These are phyloP conservation scores for Mucor mucedo DNA, from an alignment of 371 early-diverging fungal species.

Conservation along the genomic window DNA sequence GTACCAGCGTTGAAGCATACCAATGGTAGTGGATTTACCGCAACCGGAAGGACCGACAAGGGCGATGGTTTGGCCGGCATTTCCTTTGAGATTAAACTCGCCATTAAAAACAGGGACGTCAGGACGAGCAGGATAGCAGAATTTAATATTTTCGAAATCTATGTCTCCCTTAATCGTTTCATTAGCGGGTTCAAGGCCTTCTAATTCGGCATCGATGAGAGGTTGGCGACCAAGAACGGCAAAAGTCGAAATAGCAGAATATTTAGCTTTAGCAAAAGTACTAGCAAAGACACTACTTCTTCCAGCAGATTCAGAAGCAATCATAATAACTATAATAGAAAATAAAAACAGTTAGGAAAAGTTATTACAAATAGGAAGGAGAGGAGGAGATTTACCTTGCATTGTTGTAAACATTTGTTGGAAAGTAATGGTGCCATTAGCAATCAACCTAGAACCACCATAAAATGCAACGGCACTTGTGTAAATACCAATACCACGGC, in stretches of 20 bases:
- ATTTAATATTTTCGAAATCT: slow-evolving; percentile 62
- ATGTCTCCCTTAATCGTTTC: slow-evolving; percentile 59
- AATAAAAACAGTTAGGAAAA: no score
- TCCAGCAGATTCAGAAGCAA: slow-evolving; percentile 69
- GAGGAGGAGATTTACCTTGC: neutral
- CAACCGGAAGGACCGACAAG: slow-evolving; percentile 88
- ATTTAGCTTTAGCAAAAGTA: slow-evolving; percentile 76
- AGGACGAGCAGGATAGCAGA: slow-evolving; percentile 84
- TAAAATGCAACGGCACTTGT: slow-evolving; percentile 63
- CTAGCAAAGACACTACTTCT: slow-evolving; percentile 59
- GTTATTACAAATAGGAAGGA: no score
- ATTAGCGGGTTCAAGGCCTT: slow-evolving; percentile 54
- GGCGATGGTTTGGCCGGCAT: slow-evolving; percentile 82
- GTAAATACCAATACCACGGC: slow-evolving; percentile 65
- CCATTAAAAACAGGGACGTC: slow-evolving; percentile 78
- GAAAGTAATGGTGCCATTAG: slow-evolving; percentile 34
- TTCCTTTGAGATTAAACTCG: slow-evolving; percentile 70
- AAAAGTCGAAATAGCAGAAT: slow-evolving; percentile 79
- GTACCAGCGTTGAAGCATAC: slow-evolving; percentile 87
- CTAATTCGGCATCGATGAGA: slow-evolving; percentile 71
- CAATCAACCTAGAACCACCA: slow-evolving; percentile 57
- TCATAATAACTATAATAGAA: slow-evolving; percentile 62
- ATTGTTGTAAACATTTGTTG: slow-evolving; percentile 64
- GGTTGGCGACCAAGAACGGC: slow-evolving; percentile 73
- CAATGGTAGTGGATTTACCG: slow-evolving; percentile 86